Base-by-base conservation (phyloP, 768 basidiomycete genomes). In the Calocybe gangraenosa region DNA sequence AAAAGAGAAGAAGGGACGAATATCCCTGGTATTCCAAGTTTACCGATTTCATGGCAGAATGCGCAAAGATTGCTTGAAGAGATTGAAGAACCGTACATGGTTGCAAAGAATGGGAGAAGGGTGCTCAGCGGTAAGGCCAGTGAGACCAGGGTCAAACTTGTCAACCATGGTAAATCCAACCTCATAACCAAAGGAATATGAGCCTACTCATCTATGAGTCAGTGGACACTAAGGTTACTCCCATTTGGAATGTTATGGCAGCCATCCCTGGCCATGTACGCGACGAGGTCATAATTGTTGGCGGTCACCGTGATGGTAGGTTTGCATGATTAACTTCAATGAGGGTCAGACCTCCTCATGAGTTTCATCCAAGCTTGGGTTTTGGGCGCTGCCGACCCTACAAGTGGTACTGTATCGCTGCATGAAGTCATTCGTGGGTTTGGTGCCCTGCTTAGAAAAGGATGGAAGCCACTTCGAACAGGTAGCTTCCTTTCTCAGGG, bases 31-130 rank as follows among this genome's bases (percentile, higher is more conserved):
- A 92, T 92, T 49, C 89, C 90, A 1, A 92, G 89, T 56, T 64
- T 97, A n/a, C 95, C 95, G 1, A 79, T 96, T 51, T 90, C 87
- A 0, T 94, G 89, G 84, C 66, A 72, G 37, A 95, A 93, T 58
- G 93, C 91, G 0, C 64, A 82, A 49, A 71, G 75, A 14, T 66
- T 93, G 7, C 66, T 92, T 7, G 70, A 77, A 46, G 78, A 79
- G 53, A 74, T 81, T 32, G 70, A 63, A 3, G 65, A 66, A 13
- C 51, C 72, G 19, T 63, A 71, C 38, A 33, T 50, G 8, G 30
- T 50, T 3, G 58, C 52, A 11, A 55, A 53, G 28, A 48, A 53
- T 32, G 69, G 66, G 15, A 61, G 60, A 36, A 63, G 54, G 42
- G 61, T 55, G 28, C 63, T 84, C 28, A 72, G 67, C 47, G 81